Evolutionary conservation across 75 land plant species (phyloP), one percentile per base, ranked within the genome.

Genomic region (Picea glauca): DNA sequence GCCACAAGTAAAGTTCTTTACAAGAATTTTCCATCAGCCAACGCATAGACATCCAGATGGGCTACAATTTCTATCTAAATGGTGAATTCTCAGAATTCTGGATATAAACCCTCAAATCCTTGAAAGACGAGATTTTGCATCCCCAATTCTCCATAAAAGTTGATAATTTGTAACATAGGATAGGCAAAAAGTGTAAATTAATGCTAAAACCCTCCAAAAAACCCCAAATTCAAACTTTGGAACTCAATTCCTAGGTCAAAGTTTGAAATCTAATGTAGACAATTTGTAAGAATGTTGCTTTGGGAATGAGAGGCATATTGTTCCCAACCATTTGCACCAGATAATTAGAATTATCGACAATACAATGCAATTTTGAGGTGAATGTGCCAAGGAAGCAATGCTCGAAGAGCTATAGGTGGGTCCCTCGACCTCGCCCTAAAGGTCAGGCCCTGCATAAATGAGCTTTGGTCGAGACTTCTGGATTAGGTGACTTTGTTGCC

Each of bases 391-490:
- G 84, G 79, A 85, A 85, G 26, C 26, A 26, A 26, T 26, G 26
- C 26, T 26, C 26, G 26, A 26, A 26, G 26, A 26, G 26, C 26
- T 26, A 26, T 26, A 26, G 26, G 3, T 40, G 3, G 43, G 3
- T 40, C 4, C 64, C 76, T 65, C 50, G 15, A 40, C 0, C 15
- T 54, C 11, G n/a, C 62, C 67, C 75, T 67, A 26, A 26, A 26
- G 26, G 26, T 75, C 46, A 15, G 57, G 21, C 50, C 54, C 4
- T 58, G 9, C 2, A 82, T 59, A 62, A 26, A 26, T 26, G 26
- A 26, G 26, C 84, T 82, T 80, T 80, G 78, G 76, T 79, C 72
- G 58, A 58, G 66, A 50, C 58, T 62, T 65, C 83, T 78, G 66
- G 78, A 76, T 85, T 78, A 26, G 26, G 26, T 58, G 46, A 58